Evolutionary conservation across 192 early-diverging fungal species (phyloP), one percentile per base, ranked within the genome.

Genomic region (Entomortierella chlamydospora): DNA sequence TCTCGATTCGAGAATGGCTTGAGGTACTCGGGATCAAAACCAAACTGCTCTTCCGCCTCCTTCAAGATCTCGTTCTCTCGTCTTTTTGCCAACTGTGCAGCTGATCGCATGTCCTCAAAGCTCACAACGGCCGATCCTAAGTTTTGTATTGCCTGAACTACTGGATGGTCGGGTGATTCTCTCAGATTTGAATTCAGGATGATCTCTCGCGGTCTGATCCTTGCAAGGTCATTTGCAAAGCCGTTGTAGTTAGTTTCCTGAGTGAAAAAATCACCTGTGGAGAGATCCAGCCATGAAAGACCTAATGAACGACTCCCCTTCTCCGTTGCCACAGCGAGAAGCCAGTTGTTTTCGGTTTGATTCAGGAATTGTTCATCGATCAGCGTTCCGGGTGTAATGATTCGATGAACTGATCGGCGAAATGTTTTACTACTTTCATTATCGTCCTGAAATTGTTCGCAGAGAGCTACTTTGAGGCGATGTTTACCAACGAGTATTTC

Each of bases 221-320:
- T 90, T 8, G 90, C 87, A 33, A 99, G 49, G 63, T 96, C 92
- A 10, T 90, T 85, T 10, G 79, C 64, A 18, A 99, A 85, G 0
- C 68, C 64, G 0, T 68, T 68, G 6, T 83, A 45, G 0, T 70
- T 80, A 2, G 90, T 87, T 11, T 86, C 70, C 67, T 90, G 83
- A 13, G 94, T 87, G 65, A 90, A 86, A 57, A 97, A 97, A 41
- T 96, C 95, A 22, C 97, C 97, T 0, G 95, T 95, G 0, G 93
- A 93, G 41, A 99, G 69, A 85, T 99, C 97, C 3, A 93, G 73
- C 97, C 97, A 99, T 0, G 97, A 89, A 28, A 99, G 77, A 2
- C 94, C 93, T 25, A 94, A 56, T 1, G 33, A 41, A 28, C 67
- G 37, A 42, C 61, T 59, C 22, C 50, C 34, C 20, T 85, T 70